Base-by-base conservation (phyloP, 73 alveolate genomes). In the Loxodes magnus region DNA sequence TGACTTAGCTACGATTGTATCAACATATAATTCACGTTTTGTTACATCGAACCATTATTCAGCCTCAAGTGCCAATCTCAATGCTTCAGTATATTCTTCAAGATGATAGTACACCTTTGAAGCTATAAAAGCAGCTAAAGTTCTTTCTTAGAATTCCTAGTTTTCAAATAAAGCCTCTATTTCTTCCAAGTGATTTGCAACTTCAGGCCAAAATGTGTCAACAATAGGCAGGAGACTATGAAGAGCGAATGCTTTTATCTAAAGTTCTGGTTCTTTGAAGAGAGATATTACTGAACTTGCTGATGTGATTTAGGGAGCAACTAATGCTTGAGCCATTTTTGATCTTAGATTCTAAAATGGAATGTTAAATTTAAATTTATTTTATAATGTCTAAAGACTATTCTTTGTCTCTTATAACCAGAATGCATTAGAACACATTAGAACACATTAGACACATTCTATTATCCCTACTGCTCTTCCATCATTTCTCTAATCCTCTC, bases 161-260 rank as follows among this genome's bases (percentile, higher is more conserved):
- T 81, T 78, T 31, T 70, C 79, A 43, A 55, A 57, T 15, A 79
- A 73, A 9, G 63, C 62, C 48, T 86, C 87, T 71, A 91, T 83
- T 50, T 66, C 76, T 33, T 76, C 71, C 24, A 91, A 71, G 41
- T 83, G 56, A 56, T 82, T 90, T 0, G 98, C 88, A n/a, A 91
- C 84, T 63, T 87, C 97, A 12, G 79, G 93, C 97, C 97, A 91
- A 72, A 81, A 83, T 29, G 78, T 82, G 74, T 83, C 93, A 5
- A 84, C 88, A 50, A 91, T 82, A 44, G 68, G 67, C 42, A 48
- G 51, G 26, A 86, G 62, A 58, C 81, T 86, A 29, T 76, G 67
- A 17, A 86, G 82, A 6, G 92, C 97, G 24, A 71, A 56, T 4
- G 73, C 69, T 51, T 86, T 63, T 49, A 81, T 42, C 33, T 76